A percentile compares a stretch with the other conserved stretches of the same genome.
These are phyloP conservation scores for Cornus kousa DNA, from an alignment of 148 eudicot species.

Conservation along the genomic window DNA sequence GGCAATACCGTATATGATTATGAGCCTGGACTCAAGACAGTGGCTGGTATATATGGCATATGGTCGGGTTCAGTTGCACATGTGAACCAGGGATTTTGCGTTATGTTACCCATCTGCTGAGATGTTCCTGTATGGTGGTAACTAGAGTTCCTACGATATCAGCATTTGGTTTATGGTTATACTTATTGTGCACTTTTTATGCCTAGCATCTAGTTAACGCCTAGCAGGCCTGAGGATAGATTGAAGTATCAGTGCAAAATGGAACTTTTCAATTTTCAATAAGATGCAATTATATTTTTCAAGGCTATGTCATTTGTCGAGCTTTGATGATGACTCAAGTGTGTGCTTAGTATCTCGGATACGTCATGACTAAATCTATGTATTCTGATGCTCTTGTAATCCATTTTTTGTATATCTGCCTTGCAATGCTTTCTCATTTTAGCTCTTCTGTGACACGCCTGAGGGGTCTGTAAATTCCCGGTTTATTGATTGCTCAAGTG, in stretches of 20 bases:
- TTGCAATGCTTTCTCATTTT: too few relatives aligned
- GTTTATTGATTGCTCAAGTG: too few relatives aligned
- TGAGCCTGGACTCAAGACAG: background rate
- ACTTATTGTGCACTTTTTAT: background rate
- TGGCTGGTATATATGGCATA: too few relatives aligned
- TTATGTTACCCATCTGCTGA: background rate
- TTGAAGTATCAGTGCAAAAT: background rate
- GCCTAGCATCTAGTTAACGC: background rate
- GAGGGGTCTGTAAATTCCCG: too few relatives aligned
- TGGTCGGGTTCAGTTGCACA: too few relatives aligned
- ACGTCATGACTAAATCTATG: too few relatives aligned
- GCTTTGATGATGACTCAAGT: background rate
- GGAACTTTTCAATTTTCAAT: background rate
- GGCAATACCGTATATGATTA: background rate
- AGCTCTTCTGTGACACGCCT: too few relatives aligned
- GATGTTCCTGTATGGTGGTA: background rate
- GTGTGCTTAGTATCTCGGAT: too few relatives aligned
- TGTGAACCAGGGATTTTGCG: too few relatives aligned
- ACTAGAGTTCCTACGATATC: background rate
- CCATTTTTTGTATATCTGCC: background rate
- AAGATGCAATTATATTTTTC: conserved; percentile 1
- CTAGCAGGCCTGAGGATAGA: background rate
- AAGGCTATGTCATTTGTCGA: background rate
- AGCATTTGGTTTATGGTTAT: background rate
- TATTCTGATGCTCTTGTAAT: background rate